A percentile compares a stretch with the other conserved stretches of the same genome.
These are phyloP conservation scores for Daldinia bambusicola DNA, from an alignment of 495 filamentous ascomycete species.

Conservation along the genomic window DNA sequence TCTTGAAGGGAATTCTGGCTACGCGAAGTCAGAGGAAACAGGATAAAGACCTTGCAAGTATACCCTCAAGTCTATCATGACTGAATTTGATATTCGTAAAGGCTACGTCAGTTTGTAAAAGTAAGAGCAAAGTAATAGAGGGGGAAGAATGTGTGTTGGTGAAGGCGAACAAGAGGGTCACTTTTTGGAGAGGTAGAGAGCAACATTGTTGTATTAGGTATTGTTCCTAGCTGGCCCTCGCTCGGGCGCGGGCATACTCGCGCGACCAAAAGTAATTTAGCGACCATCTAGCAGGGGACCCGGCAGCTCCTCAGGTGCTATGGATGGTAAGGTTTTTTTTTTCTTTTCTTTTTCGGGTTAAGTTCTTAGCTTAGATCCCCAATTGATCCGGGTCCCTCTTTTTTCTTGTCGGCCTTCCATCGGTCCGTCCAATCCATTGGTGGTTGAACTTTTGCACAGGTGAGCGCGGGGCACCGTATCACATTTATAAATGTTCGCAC, in stretches of 20 bases:
- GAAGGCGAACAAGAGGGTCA: slow-evolving; percentile 45
- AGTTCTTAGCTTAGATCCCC: slow-evolving; percentile 33
- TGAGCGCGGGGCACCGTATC: slow-evolving; percentile 37
- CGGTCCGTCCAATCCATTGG: slow-evolving; percentile 29
- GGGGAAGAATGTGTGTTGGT: slow-evolving; percentile 35
- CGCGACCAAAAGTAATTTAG: slow-evolving; percentile 32
- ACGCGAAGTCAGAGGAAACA: slow-evolving; percentile 40
- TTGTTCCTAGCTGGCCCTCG: slow-evolving; percentile 40
- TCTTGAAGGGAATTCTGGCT: slow-evolving; percentile 30
- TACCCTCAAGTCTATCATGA: slow-evolving; percentile 43
- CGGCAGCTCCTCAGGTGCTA: slow-evolving; percentile 21
- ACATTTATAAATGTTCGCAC: slow-evolving; percentile 15
- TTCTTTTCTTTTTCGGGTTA: slow-evolving; percentile 34
- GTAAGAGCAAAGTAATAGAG: slow-evolving; percentile 26
- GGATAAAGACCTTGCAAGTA: slow-evolving; percentile 45
- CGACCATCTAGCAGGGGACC: slow-evolving; percentile 21
- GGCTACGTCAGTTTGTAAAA: slow-evolving; percentile 18
- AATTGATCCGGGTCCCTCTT: slow-evolving; percentile 36
- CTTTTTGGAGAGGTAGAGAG: slow-evolving; percentile 44
- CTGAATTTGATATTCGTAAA: slow-evolving; percentile 41
- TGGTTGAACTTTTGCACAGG: not conserved
- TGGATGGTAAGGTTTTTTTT: slow-evolving; percentile 2
- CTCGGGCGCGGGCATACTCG: slow-evolving; percentile 46
- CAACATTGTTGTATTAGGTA: slow-evolving; percentile 41
- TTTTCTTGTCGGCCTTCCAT: slow-evolving; percentile 28